phyloP scores from a whole-genome alignment of 495 filamentous ascomycete genomes.

The Podospora fimiseda region DNA sequence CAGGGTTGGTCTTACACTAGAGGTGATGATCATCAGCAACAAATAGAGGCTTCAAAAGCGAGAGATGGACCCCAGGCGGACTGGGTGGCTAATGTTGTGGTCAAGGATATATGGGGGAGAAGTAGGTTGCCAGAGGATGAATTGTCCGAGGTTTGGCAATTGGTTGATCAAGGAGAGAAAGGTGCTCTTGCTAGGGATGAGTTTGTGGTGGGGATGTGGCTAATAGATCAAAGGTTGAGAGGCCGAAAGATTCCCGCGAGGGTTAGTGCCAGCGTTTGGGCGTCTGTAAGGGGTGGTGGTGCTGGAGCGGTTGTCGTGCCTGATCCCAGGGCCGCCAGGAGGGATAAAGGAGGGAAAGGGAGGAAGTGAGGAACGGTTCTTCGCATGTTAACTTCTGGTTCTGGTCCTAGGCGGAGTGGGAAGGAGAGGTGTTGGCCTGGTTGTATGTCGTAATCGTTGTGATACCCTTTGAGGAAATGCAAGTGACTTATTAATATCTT shows the following conservation, averaged over 20 bases:
- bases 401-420: too few relatives aligned
- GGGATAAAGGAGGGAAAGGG: neutral
- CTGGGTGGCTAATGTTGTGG: constrained; percentile 70
- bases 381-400: too few relatives aligned
- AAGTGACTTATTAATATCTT: too few relatives aligned
- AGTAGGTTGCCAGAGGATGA: constrained; percentile 61
- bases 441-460: too few relatives aligned
- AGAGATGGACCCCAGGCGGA: constrained; percentile 32
- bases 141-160: constrained; percentile 76
- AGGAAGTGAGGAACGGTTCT: too few relatives aligned
- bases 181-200: constrained; percentile 66
- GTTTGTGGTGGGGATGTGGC: constrained; percentile 94
- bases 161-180: constrained; percentile 61
- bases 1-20: constrained; percentile 5
- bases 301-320: constrained; percentile 36
- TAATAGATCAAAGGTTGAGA: constrained; percentile 83
- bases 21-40: neutral
- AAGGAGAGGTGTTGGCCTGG: too few relatives aligned
- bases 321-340: neutral
- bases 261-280: constrained; percentile 81
- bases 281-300: constrained; percentile 64
- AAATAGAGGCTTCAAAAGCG: constrained; percentile 10
- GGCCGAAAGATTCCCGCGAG: constrained; percentile 78
- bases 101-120: constrained; percentile 78
- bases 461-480: too few relatives aligned